phyloP scores from a whole-genome alignment of 2,329 filamentous ascomycete species.

The Trichophyton mentagrophytes region DNA sequence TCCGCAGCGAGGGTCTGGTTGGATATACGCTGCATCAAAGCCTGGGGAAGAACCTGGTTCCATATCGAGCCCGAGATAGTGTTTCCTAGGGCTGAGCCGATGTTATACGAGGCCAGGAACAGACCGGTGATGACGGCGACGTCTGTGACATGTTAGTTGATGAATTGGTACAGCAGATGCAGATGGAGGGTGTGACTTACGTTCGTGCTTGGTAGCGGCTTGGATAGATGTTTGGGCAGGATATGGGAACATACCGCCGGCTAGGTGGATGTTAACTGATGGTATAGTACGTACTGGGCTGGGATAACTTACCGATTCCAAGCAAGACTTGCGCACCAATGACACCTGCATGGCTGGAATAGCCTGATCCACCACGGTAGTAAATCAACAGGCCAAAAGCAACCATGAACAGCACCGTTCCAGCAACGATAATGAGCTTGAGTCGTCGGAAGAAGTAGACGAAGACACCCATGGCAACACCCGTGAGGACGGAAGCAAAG shows the following conservation, averaged over 20 bases:
- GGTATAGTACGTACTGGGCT: background rate
- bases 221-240: constrained; percentile 41
- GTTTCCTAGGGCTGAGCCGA: constrained; percentile 49
- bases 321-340: constrained; percentile 51
- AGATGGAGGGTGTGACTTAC: constrained; percentile 16
- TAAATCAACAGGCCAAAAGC: constrained; percentile 53
- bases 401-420: constrained; percentile 50
- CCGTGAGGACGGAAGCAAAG: constrained; percentile 45
- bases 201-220: constrained; percentile 39
- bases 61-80: constrained; percentile 51
- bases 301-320: constrained; percentile 36
- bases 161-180: background rate
- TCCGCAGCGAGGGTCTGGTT: constrained; percentile 30
- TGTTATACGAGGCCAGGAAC: constrained; percentile 51
- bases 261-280: constrained; percentile 11
- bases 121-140: constrained; percentile 52
- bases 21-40: constrained; percentile 30
- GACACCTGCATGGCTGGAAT: constrained; percentile 41
- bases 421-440: constrained; percentile 51
- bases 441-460: constrained; percentile 47
- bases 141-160: constrained; percentile 22
- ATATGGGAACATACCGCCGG: constrained; percentile 50
- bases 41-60: constrained; percentile 43
- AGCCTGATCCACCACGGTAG: constrained; percentile 43
- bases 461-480: constrained; percentile 44